Evolutionary conservation across 441 rosid genomes (phyloP).

Genomic region (Pelargonium myrrhifolium): DNA sequence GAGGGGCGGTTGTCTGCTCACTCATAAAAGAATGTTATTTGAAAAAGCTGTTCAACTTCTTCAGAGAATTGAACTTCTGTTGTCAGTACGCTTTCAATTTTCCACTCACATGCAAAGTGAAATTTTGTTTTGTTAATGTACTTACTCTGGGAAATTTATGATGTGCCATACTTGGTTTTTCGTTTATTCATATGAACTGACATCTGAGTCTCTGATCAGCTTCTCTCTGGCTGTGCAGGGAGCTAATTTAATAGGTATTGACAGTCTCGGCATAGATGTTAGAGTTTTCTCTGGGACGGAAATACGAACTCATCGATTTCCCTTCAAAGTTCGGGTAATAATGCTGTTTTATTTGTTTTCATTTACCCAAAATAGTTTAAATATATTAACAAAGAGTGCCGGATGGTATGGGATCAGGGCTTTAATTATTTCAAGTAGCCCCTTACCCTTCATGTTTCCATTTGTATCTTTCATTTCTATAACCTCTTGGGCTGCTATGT

Average conservation of each 20-base stretch:
- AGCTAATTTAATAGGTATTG: constrained; percentile 71
- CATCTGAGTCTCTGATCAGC: constrained; percentile 15
- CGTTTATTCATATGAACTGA: not conserved
- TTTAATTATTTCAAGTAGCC: not conserved
- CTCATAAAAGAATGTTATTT: no score
- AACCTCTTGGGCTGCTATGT: not conserved
- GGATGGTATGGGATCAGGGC: not conserved
- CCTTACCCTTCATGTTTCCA: not conserved
- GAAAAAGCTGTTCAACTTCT: no score
- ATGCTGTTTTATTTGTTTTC: not conserved
- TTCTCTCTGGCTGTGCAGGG: constrained; percentile 36
- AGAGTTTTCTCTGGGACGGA: constrained; percentile 64
- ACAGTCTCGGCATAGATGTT: constrained; percentile 90
- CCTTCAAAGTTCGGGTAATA: constrained; percentile 73
- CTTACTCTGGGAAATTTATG: not conserved
- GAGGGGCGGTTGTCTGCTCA: no score
- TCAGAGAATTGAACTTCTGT: no score
- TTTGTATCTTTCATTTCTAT: not conserved
- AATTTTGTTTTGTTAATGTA: not conserved
- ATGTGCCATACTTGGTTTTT: not conserved
- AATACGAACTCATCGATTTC: constrained; percentile 82
- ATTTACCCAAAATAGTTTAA: not conserved
- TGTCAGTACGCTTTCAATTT: no score
- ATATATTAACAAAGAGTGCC: not conserved
- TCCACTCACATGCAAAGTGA: not conserved